Evolutionary conservation across 805 yeast species (phyloP).

Genomic region (Hanseniaspora occidentalis): DNA sequence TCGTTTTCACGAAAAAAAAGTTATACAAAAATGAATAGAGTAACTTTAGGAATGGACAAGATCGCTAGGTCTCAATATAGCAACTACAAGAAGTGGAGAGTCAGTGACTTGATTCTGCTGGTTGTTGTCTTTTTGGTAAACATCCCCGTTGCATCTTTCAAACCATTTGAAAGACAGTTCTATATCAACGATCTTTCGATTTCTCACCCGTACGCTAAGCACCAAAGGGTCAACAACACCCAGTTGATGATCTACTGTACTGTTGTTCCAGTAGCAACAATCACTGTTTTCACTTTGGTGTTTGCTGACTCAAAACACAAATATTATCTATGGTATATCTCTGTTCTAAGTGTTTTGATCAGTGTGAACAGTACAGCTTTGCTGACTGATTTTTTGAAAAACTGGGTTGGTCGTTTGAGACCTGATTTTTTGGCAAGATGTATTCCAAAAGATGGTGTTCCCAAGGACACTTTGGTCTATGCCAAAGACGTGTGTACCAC

Average conservation of each 20-base stretch:
- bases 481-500: conserved; percentile 61
- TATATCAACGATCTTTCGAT: conserved; percentile 62
- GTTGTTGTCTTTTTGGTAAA: conserved; percentile 22
- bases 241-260: conserved; percentile 42
- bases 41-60: conserved; percentile 12
- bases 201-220: conserved; percentile 68
- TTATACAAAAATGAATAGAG: conserved; percentile 10
- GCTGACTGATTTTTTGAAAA: conserved; percentile 63
- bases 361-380: conserved; percentile 48
- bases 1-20: not conserved
- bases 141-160: conserved; percentile 21
- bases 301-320: conserved; percentile 37
- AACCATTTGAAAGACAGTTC: conserved; percentile 74
- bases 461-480: conserved; percentile 38
- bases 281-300: conserved; percentile 23
- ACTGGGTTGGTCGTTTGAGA: conserved; percentile 78
- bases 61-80: conserved; percentile 11
- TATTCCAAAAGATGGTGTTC: conserved; percentile 48
- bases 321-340: conserved; percentile 46
- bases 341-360: conserved; percentile 53
- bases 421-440: conserved; percentile 91
- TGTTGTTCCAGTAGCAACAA: conserved; percentile 34
- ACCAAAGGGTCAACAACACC: conserved; percentile 55
- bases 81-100: conserved; percentile 25
- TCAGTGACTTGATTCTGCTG: conserved; percentile 25